Percentiles rank a stretch among this genome's conserved stretches.
Evolutionary conservation across 1,284 basidiomycete genomes (phyloP).

Genomic region (Spongiforma sp.): DNA sequence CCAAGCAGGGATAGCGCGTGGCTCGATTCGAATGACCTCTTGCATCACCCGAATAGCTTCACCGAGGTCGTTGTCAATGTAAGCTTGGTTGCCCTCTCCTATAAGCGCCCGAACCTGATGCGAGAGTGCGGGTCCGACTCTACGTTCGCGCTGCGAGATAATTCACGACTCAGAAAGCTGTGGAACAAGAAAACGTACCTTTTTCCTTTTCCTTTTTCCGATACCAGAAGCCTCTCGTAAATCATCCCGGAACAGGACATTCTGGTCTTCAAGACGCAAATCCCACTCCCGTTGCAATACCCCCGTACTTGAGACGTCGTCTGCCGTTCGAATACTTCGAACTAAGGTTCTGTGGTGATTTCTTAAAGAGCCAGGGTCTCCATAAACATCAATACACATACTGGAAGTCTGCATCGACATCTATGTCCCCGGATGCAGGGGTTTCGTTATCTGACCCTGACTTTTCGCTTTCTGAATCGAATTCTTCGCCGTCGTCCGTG

Average conservation of each 20-base stretch:
- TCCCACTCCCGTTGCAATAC: constrained; percentile 36
- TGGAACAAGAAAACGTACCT: constrained; percentile 25
- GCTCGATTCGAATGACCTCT: constrained; percentile 94
- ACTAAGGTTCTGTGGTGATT: constrained; percentile 26
- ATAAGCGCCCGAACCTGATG: constrained; percentile 88
- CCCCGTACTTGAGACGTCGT: constrained; percentile 27
- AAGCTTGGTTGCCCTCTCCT: constrained; percentile 89
- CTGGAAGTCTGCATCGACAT: constrained; percentile 37
- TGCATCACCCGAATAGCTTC: constrained; percentile 83
- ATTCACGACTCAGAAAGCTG: background rate
- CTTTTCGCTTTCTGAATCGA: constrained; percentile 36
- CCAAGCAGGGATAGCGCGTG: constrained; percentile 86
- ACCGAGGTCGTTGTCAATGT: constrained; percentile 72
- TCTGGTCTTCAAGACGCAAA: constrained; percentile 56
- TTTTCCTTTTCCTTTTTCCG: constrained; percentile 59
- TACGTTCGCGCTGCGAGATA: constrained; percentile 40
- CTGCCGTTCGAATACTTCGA: constrained; percentile 32
- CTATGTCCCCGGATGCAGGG: constrained; percentile 14
- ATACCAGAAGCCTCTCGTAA: constrained; percentile 67
- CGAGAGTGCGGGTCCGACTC: constrained; percentile 65
- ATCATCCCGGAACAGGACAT: constrained; percentile 72
- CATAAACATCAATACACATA: too few relatives aligned
- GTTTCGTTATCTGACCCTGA: constrained; percentile 10
- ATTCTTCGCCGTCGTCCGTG: constrained; percentile 14
- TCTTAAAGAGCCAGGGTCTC: too few relatives aligned